Percentiles rank a stretch among this genome's conserved stretches.
phyloP scores from a whole-genome alignment of 306 rosid genomes.

The Cucurbita ficifolia region DNA sequence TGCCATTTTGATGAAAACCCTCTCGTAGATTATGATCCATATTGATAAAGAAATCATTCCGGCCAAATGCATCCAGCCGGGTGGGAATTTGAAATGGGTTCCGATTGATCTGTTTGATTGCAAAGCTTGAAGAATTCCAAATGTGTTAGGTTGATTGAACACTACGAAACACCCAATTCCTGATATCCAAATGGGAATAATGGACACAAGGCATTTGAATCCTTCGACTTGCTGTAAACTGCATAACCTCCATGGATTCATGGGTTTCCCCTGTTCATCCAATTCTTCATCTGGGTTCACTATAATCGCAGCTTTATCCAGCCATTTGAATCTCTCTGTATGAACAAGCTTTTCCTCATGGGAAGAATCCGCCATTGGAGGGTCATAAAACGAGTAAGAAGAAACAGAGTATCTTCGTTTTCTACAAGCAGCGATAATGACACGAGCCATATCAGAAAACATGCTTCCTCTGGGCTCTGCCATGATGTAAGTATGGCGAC shows the following conservation, averaged over 20 bases:
- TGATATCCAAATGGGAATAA: constrained; percentile 56
- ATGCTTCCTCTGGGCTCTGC: constrained; percentile 49
- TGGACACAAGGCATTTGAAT: constrained; percentile 44
- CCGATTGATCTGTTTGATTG: constrained; percentile 47
- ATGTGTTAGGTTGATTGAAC: constrained; percentile 51
- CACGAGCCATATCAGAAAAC: constrained; percentile 38
- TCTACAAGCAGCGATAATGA: constrained; percentile 41
- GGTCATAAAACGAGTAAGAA: constrained; percentile 21
- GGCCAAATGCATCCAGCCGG: constrained; percentile 51
- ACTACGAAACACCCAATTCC: constrained; percentile 44
- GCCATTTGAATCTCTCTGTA: constrained; percentile 38
- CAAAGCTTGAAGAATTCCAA: constrained; percentile 55
- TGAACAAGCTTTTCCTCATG: constrained; percentile 12
- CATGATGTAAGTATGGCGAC: constrained; percentile 39
- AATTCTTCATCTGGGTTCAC: constrained; percentile 27
- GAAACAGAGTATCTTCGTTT: constrained; percentile 14
- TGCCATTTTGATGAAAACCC: constrained; percentile 25
- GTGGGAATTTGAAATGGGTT: constrained; percentile 45
- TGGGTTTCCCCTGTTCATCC: constrained; percentile 24
- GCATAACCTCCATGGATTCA: constrained; percentile 50
- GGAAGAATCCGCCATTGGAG: constrained; percentile 3
- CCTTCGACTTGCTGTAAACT: constrained; percentile 66
- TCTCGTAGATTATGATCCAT: constrained; percentile 56
- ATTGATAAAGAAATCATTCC: constrained; percentile 59
- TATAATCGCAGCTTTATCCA: constrained; percentile 57